Evolutionary conservation across 2,329 filamentous ascomycete species (phyloP).

Genomic region (Diaporthe destruens): DNA sequence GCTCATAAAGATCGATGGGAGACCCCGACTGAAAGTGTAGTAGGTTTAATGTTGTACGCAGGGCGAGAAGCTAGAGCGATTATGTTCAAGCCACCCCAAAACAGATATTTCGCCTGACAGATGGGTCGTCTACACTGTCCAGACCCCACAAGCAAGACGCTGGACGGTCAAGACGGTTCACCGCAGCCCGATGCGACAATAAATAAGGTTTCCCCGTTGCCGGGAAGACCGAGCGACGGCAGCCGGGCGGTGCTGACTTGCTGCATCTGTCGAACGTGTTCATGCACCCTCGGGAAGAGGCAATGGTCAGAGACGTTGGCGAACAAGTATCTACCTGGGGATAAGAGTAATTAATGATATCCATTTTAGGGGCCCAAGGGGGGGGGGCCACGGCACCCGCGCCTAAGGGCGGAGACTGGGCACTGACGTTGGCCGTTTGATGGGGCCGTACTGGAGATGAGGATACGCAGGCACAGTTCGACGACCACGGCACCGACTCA

Average conservation of each 20-base stretch:
- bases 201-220: neutral
- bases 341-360: slow-evolving; percentile 25
- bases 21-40: slow-evolving; percentile 2
- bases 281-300: neutral
- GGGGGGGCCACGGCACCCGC: slow-evolving; percentile 3
- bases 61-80: neutral
- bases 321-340: neutral
- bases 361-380: slow-evolving; percentile 23
- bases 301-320: neutral
- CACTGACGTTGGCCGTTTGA: slow-evolving; percentile 26
- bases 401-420: slow-evolving; percentile 20
- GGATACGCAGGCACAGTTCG: slow-evolving; percentile 21
- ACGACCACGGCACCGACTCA: slow-evolving; percentile 18
- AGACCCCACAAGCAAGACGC: slow-evolving; percentile 1
- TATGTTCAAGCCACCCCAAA: neutral
- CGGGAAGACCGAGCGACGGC: slow-evolving; percentile 20
- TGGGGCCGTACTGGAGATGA: slow-evolving; percentile 24
- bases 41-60: neutral
- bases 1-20: slow-evolving; percentile 13
- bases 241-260: slow-evolving; percentile 13
- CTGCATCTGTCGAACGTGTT: neutral
- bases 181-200: slow-evolving; percentile 3
- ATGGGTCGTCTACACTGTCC: neutral
- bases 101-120: neutral
- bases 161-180: neutral